Evolutionary conservation across 2,329 filamentous ascomycete genomes (phyloP).

Genomic region (Plectosphaerella sp.): DNA sequence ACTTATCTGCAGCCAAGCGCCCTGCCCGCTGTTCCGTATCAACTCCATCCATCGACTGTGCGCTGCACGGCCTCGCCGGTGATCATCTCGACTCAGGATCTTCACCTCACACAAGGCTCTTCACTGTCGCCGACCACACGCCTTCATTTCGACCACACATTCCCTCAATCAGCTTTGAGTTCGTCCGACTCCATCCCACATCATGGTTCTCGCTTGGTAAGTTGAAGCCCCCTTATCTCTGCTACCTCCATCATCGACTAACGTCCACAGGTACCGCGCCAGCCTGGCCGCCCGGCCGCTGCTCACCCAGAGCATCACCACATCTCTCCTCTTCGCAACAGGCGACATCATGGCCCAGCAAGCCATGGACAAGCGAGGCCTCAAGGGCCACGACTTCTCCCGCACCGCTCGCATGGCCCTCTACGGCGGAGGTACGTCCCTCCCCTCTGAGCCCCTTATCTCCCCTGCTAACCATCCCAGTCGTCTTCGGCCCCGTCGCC

Average conservation of each 20-base stretch:
- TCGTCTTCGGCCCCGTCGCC: slow-evolving; percentile 81
- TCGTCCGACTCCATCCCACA: background rate
- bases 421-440: slow-evolving; percentile 68
- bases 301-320: slow-evolving; percentile 87
- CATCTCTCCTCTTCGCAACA: slow-evolving; percentile 85
- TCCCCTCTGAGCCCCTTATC: slow-evolving; percentile 1
- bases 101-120: background rate
- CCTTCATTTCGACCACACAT: background rate
- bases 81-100: background rate
- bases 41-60: background rate
- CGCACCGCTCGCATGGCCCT: slow-evolving; percentile 75
- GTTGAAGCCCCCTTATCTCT: background rate
- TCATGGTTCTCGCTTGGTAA: background rate
- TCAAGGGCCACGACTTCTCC: slow-evolving; percentile 69
- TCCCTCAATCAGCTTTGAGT: background rate
- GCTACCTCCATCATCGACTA: background rate
- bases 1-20: too few species aligned
- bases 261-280: slow-evolving; percentile 69
- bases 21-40: background rate
- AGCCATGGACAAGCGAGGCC: slow-evolving; percentile 76
- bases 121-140: background rate
- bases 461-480: slow-evolving; percentile 30
- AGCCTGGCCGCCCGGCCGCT: slow-evolving; percentile 76
- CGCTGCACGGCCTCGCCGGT: background rate
- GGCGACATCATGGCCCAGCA: slow-evolving; percentile 92